These are phyloP conservation scores for Cryptococcus jaspeensis DNA, from an alignment of 1,284 basidiomycete species.

Conservation along the genomic window DNA sequence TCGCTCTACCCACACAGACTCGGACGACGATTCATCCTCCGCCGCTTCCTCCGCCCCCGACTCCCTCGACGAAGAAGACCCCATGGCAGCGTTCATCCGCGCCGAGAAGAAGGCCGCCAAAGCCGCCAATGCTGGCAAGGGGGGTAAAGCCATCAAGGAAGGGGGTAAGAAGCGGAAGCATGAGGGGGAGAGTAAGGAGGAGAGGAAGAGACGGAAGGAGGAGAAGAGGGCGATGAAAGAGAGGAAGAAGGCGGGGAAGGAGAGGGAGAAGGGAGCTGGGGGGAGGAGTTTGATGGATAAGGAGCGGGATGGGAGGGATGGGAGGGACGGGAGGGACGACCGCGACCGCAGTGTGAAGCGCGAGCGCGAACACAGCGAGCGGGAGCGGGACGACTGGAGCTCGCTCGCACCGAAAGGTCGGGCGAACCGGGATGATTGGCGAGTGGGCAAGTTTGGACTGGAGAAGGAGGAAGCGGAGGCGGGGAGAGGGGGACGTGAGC, in stretches of 20 bases:
- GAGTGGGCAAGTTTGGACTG: slow-evolving; percentile 22
- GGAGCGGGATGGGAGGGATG: slow-evolving; percentile 34
- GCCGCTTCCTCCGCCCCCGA: slow-evolving; percentile 67
- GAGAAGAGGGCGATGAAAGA: slow-evolving; percentile 52
- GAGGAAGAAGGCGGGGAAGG: slow-evolving; percentile 21
- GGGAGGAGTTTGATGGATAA: slow-evolving; percentile 15
- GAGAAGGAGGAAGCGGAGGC: slow-evolving; percentile 9
- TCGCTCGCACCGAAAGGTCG: slow-evolving; percentile 6
- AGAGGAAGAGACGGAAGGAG: slow-evolving; percentile 57
- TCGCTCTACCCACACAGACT: slow-evolving; percentile 13
- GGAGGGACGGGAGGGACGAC: slow-evolving; percentile 24
- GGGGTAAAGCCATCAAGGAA: slow-evolving; percentile 49
- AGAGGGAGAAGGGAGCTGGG: slow-evolving; percentile 12
- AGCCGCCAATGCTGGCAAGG: slow-evolving; percentile 50
- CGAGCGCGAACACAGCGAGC: too few relatives aligned
- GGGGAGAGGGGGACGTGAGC: slow-evolving; percentile 5
- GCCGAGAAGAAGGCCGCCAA: slow-evolving; percentile 57
- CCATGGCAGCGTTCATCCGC: slow-evolving; percentile 86
- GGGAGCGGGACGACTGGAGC: background rate
- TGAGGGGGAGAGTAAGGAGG: slow-evolving; percentile 74
- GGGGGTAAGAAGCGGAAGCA: slow-evolving; percentile 65
- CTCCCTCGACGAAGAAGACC: slow-evolving; percentile 89
- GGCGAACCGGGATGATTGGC: slow-evolving; percentile 23
- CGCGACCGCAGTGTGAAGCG: slow-evolving; percentile 21
- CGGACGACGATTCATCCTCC: slow-evolving; percentile 49